A percentile compares a stretch with the other conserved stretches of the same genome.
Conservation (phyloP, 139 green algal species). For the Trebouxia sp. region DNA sequence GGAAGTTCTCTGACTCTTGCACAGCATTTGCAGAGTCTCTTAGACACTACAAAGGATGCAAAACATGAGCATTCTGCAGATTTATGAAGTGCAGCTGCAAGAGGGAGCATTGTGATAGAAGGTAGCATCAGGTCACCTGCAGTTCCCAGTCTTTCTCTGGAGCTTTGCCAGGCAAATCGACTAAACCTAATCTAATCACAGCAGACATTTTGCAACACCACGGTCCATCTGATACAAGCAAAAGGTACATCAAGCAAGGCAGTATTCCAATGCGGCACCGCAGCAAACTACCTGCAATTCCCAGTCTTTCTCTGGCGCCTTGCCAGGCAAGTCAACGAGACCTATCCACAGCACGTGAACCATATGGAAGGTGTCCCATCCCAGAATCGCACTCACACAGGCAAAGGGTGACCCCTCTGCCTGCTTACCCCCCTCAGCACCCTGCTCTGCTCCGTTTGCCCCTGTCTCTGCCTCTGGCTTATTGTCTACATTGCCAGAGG, state of each 20-base stretch:
- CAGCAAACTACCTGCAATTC: constrained; percentile 61
- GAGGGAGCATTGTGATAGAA: too few species aligned
- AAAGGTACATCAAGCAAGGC: too few species aligned
- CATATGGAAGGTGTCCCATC: constrained; percentile 76
- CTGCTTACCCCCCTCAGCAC: neutral
- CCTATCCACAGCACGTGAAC: constrained; percentile 60
- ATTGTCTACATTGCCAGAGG: too few species aligned
- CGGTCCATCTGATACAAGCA: constrained; percentile 60
- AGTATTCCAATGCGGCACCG: too few species aligned
- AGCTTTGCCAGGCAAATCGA: constrained; percentile 43
- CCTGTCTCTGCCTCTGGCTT: neutral
- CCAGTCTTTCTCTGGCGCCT: constrained; percentile 68
- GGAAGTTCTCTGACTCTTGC: too few species aligned
- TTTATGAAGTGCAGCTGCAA: too few species aligned
- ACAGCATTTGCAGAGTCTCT: too few species aligned
- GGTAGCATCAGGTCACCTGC: constrained; percentile 54
- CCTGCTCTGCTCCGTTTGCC: neutral
- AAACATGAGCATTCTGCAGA: too few species aligned
- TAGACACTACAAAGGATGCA: too few species aligned
- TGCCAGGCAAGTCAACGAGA: constrained; percentile 52
- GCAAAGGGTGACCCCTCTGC: constrained; percentile 55
- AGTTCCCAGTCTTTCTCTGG: constrained; percentile 77
- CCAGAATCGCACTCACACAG: constrained; percentile 70
- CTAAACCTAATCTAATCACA: constrained; percentile 58
- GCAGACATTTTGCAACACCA: constrained; percentile 75